Base-by-base conservation (phyloP, 176 grass and related monocot species). In the Oryza brachyantha region DNA sequence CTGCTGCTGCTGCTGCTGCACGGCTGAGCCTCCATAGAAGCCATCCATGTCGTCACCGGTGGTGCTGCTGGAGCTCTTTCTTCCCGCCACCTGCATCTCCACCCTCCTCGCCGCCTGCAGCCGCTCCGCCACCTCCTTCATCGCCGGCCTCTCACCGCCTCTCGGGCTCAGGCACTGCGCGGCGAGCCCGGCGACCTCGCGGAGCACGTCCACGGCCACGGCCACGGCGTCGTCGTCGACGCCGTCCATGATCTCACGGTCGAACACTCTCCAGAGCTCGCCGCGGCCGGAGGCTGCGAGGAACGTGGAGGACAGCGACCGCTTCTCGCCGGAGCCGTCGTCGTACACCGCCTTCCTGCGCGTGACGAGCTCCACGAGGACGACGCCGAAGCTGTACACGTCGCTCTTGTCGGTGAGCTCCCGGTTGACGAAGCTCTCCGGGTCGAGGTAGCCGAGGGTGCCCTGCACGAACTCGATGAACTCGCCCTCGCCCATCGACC, bases 371-470 rank as follows among this genome's bases (percentile, higher is more conserved):
- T 96, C 93, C 3, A 75, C 82, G 2, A 96, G 84, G 11, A 96
- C 90, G 0, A 96, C 90, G 13, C 93, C 90, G 13, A 96, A 96
- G 63, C 93, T 96, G 36, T 96, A 96, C 1, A 96, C 93, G 52
- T 96, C 93, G 29, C 93, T 96, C 55, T 67, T 86, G 82, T 90
- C 90, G 0, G 90, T 96, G 43, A 96, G 85, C 43, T 96, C 39
- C 39, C 75, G 82, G 57, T 86, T 90, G 58, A 72, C 83, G 73
- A 82, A 90, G 83, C 82, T 86, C 68, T 90, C 84, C 10, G 84
- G 84, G 61, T 90, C 84, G 8, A 90, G 83, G 63, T 86, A 90
- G 0, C 88, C 87, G 13, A 90, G 77, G 0, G 88, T 86, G 13
- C 84, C 88, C 60, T 90, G 88, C 9, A 79, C 88, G 58, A 68